Conservation (phyloP, 371 early-diverging fungal species). For the Mucor indicus region DNA sequence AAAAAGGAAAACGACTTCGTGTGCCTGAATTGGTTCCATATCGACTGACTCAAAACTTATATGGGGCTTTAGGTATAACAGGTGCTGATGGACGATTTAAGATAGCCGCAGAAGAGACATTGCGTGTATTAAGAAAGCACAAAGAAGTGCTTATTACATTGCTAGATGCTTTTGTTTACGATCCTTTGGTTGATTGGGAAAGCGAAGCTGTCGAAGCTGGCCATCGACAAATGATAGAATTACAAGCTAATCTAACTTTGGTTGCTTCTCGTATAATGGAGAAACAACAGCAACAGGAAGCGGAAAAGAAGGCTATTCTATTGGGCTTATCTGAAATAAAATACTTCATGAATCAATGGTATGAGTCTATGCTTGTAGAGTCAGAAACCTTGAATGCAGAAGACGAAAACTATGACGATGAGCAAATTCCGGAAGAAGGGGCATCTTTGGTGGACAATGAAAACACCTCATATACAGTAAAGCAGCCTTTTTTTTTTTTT, state of each 20-base stretch:
- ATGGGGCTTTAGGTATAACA: slow-evolving; percentile 74
- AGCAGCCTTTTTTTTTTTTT: too few species aligned
- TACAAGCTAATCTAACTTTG: slow-evolving; percentile 35
- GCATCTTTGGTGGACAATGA: background rate
- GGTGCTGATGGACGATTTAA: slow-evolving; percentile 83
- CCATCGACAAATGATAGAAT: slow-evolving; percentile 36
- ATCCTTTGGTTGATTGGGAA: slow-evolving; percentile 79
- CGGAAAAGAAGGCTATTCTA: slow-evolving; percentile 8
- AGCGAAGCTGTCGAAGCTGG: slow-evolving; percentile 41
- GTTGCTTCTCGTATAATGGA: slow-evolving; percentile 37
- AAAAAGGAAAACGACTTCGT: slow-evolving; percentile 83
- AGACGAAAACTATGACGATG: slow-evolving; percentile 8
- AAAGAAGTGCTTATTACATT: slow-evolving; percentile 81
- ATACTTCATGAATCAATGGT: slow-evolving; percentile 22
- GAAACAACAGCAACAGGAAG: slow-evolving; percentile 26
- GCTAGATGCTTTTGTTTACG: slow-evolving; percentile 91
- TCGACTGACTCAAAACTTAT: slow-evolving; percentile 88
- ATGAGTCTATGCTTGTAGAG: slow-evolving; percentile 17
- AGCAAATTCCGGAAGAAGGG: background rate
- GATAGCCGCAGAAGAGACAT: slow-evolving; percentile 65
- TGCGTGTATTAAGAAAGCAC: slow-evolving; percentile 77
- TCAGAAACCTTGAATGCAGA: slow-evolving; percentile 15
- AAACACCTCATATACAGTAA: background rate
- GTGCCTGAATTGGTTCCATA: slow-evolving; percentile 97
- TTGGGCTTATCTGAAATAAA: slow-evolving; percentile 7